Base-by-base conservation (phyloP, 1,284 basidiomycete species). In the Pterulicium gracile region DNA sequence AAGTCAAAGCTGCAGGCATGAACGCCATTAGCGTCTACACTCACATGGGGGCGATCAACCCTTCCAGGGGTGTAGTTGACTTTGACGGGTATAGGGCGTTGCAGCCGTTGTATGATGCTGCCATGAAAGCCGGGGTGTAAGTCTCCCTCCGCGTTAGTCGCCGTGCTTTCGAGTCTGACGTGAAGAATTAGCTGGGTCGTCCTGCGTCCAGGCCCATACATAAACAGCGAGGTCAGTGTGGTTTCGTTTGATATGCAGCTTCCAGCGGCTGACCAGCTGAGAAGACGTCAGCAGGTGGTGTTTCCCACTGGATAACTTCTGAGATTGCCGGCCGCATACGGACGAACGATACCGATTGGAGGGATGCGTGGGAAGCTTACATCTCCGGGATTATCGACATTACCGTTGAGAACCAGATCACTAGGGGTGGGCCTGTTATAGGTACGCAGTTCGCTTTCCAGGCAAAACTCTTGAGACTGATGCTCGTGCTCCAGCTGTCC, bases 1-100 rank as follows among this genome's bases (percentile, higher is more conserved):
- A 88, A 59, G 67, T 79, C 53, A 85, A 86, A 54, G 88, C 86
- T 1, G 79, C 83, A 0, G 88, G 88, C n/a, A 65, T 90, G 51
- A 91, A 89, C 54, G 73, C 76, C 1, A 68, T 86, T 50, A 82
- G 79, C 52, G 73, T 88, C 19, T 89, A 88, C 56, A 74, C 70
- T 0, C 78, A 81, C 54, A 85, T 84, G 85, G 85, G 75, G 1
- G 58, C 87, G 46, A 74, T 78, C 17, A 86, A 90, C 54, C 86
- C 86, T 1, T 71, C 81, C 0, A 79, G 74, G n/a, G 82, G 80
- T 4, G 75, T 83, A 0, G 61, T 88, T 32, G 83, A 88, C 54
- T 83, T 89, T 50, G 59, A 75, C 45, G 75, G 73, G 24, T 83
- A 79, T 64, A 75, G 86, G 20, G 19, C 72, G 14, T 58, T 81